Evolutionary conservation across 2,329 filamentous ascomycete genomes (phyloP).

Genomic region (Pseudopyricularia cyperi): DNA sequence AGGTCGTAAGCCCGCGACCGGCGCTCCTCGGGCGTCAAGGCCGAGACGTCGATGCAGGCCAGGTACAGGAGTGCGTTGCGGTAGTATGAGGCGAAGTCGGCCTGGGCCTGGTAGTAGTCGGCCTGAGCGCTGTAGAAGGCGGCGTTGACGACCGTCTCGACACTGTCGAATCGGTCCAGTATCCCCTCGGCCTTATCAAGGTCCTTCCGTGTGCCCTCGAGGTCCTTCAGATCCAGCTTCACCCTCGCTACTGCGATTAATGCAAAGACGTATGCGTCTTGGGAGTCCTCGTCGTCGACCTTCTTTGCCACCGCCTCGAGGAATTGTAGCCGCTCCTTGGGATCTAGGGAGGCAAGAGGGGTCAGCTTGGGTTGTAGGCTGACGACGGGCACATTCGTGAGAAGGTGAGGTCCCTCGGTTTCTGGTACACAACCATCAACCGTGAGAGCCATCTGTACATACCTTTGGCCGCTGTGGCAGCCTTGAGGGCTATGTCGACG

Average conservation of each 20-base stretch:
- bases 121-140: conserved; percentile 94
- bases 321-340: conserved; percentile 75
- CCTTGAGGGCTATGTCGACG: conserved; percentile 77
- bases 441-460: conserved; percentile 10
- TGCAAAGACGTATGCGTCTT: conserved; percentile 92
- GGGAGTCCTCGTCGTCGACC: conserved; percentile 82
- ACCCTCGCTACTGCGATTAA: conserved; percentile 80
- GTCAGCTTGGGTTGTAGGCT: neutral
- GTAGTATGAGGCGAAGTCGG: conserved; percentile 94
- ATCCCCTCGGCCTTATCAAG: conserved; percentile 79
- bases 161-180: conserved; percentile 82
- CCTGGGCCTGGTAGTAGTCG: conserved; percentile 85
- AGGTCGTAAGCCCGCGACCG: conserved; percentile 82
- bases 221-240: conserved; percentile 66
- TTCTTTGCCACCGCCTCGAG: conserved; percentile 71
- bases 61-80: conserved; percentile 95
- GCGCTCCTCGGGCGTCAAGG: conserved; percentile 62
- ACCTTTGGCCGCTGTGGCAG: conserved; percentile 76
- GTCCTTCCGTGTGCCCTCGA: conserved; percentile 74
- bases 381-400: too few species aligned
- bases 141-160: conserved; percentile 91
- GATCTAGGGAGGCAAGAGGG: conserved; percentile 41
- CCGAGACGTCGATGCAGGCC: conserved; percentile 77
- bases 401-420: too few species aligned
- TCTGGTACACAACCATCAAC: too few species aligned